Evolutionary conservation across 805 yeast genomes (phyloP), one percentile per base, ranked within the genome.

Genomic region (Yamadazyma laniorum): DNA sequence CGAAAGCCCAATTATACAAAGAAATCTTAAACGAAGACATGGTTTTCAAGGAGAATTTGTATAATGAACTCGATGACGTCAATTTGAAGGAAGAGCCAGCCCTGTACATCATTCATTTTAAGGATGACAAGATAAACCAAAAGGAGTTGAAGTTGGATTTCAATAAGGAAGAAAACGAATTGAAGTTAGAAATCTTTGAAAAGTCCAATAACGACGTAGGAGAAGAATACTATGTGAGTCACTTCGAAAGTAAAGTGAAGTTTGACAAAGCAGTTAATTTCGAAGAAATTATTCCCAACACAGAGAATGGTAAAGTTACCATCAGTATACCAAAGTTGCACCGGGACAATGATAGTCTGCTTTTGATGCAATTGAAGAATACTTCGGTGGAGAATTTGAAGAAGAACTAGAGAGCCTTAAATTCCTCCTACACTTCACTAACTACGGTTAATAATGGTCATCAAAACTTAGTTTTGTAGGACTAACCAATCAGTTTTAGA

Each of bases 211-310:
- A 39, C 25, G 45, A 46, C 25, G 33, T 27, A 9, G 48, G 38
- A 12, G 48, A 39, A 37, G 47, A 39, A 26, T 35, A 32, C 13
- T 42, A 39, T 30, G 31, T 51, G 2, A 46, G 50, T 22, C 44
- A 44, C 18, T 55, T 44, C 29, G 52, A 47, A 27, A 53, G 52
- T 38, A 44, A 44, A 12, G 43, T 53, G 12, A 42, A 39, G 11
- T 58, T 58, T 34, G 56, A 49, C 13, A 53, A 56, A 39, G 42
- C 53, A 4, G 56, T 59, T n/a, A 48, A 48, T 11, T 38, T 39
- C 16, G 55, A 50, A 29, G 50, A 47, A 15, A 51, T 56, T 18
- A 39, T 41, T 14, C 59, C 56, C 22, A 52, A 50, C 34, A 45
- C 45, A 13, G 42, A 47, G 5, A 48, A 47, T n/a, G 51, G 49